Base-by-base conservation (phyloP, 345 rosid genomes). In the Corymbia maculata region DNA sequence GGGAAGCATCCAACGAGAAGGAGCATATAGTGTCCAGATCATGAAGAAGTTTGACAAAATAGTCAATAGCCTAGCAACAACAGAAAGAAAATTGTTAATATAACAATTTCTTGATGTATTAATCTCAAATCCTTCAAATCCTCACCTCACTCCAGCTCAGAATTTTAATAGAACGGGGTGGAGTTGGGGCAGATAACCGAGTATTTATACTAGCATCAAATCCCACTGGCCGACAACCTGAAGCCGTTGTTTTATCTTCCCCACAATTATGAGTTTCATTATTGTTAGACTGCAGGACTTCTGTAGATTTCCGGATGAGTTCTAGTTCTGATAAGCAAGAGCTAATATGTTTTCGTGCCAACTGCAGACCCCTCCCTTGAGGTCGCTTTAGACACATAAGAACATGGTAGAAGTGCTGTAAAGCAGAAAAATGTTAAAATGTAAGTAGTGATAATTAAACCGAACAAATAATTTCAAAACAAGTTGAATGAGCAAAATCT, bases 341-440 rank as follows among this genome's bases (percentile, higher is more conserved):
- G 32, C 93, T 93, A 92, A 97, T 93, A 91, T 98, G 99, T 88
- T 96, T 98, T 92, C 97, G 94, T 14, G 99, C 99, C 95, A 95
- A 91, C 91, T 95, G 98, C 90, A 95, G 89, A 75, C 99, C 99
- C 91, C 97, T 95, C 89, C 99, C 99, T 93, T 98, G 99, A 86
- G 99, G 96, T 89, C 98, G 95, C 93, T 92, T 95, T 97, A 98
- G 94, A 90, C 94, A 94, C 64, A 92, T 90, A 88, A 98, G 95
- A 92, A 95, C 91, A 89, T 97, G 99, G 90, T 93, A 96, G 93
- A 95, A 96, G 91, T 96, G 98, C 99, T 98, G 98, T 91, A 93
- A 91, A 89, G 85, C 86, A 45, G 79, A 87, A 91, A 87, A 89
- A 55, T 84, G 8, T 79, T 90, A 85, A 47, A 86, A 80, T 86